Percentiles rank a stretch among this genome's conserved stretches.
Conservation (phyloP, 2,329 filamentous ascomycete species). For the Colletotrichum salicis region DNA sequence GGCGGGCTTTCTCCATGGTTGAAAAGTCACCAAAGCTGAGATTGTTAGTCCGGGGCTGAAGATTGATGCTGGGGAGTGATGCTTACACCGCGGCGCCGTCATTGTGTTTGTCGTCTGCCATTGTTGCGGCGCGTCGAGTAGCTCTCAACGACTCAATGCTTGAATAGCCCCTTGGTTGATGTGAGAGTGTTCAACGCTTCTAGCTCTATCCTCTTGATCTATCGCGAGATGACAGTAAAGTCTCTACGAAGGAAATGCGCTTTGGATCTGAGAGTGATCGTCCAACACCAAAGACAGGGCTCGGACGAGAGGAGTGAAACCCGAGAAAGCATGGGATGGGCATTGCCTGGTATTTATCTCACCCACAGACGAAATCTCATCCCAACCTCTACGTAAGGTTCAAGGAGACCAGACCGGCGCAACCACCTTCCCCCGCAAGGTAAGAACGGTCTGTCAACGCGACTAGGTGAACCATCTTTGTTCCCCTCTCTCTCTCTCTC, state of each 20-base stretch:
- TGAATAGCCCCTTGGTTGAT: background rate
- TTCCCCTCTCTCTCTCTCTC: background rate
- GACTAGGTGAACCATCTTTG: background rate
- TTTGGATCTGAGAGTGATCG: background rate
- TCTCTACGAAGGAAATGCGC: background rate
- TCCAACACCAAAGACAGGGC: background rate
- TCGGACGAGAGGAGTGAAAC: background rate
- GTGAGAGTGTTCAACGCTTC: background rate
- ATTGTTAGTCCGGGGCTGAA: background rate
- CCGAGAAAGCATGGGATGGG: background rate
- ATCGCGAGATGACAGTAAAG: background rate
- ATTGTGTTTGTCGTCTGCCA: conserved; percentile 24
- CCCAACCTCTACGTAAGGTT: background rate
- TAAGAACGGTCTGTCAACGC: background rate
- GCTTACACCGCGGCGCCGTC: conserved; percentile 7
- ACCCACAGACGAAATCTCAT: conserved; percentile 2
- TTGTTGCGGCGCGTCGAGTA: background rate
- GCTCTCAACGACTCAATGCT: background rate
- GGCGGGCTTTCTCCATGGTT: conserved; percentile 22
- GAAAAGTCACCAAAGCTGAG: background rate
- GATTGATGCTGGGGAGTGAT: background rate
- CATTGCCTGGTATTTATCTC: conserved; percentile 13
- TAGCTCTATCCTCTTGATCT: background rate
- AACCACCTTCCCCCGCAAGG: conserved; percentile 21
- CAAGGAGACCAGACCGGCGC: conserved; percentile 1